Evolutionary conservation across 129 eudicot species (phyloP).

Genomic region (Dittrichia graveolens): DNA sequence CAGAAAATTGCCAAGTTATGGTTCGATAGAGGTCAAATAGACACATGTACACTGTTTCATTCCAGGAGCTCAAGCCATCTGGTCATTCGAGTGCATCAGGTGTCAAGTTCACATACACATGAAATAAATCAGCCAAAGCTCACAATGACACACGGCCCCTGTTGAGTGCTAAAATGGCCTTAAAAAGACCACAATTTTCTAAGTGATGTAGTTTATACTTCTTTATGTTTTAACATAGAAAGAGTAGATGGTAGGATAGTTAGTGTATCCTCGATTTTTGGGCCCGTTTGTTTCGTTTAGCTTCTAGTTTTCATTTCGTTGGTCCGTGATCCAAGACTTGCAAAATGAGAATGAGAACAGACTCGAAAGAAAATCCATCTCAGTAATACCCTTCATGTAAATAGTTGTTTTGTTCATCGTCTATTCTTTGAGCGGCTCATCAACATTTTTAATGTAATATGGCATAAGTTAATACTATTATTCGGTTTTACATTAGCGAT

Average conservation of each 20-base stretch:
- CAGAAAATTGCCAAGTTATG: no score
- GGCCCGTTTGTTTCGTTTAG: constrained; percentile 8
- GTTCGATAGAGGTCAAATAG: constrained; percentile 4
- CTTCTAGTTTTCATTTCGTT: constrained; percentile 18
- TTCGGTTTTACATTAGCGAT: background rate
- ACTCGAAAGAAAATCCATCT: background rate
- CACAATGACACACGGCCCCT: background rate
- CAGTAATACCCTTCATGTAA: constrained; percentile 30
- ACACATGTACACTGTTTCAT: background rate
- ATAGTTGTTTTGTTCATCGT: constrained; percentile 23
- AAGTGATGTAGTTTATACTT: constrained; percentile 36
- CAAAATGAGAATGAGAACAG: constrained; percentile 14
- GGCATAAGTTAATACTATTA: constrained; percentile 5
- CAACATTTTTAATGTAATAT: constrained; percentile 23
- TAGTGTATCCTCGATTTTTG: constrained; percentile 27
- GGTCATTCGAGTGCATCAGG: background rate
- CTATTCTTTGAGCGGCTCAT: constrained; percentile 28
- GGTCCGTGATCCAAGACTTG: constrained; percentile 11
- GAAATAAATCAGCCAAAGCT: constrained; percentile 14
- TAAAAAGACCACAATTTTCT: constrained; percentile 36
- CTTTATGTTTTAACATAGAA: constrained; percentile 26
- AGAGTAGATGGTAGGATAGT: constrained; percentile 18
- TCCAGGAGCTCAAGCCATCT: constrained; percentile 16
- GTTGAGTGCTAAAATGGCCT: constrained; percentile 2
- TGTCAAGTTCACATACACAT: background rate